Percentiles rank a stretch among this genome's conserved stretches.
phyloP scores from a whole-genome alignment of 176 grass and related monocot genomes.

The Oryza glaberrima region DNA sequence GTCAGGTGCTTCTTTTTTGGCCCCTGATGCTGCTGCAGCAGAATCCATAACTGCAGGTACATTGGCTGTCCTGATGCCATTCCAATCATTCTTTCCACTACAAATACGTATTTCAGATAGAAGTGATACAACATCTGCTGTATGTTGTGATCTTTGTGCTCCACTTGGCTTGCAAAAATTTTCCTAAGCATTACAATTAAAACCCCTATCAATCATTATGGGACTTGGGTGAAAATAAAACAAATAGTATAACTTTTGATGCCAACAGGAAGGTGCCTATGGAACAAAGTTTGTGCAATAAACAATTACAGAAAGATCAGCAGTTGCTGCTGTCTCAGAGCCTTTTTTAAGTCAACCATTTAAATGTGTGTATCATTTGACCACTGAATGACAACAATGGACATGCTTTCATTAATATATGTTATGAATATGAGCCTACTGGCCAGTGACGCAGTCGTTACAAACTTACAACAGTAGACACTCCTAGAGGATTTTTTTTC shows the following conservation, averaged over 20 bases:
- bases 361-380: background rate
- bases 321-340: constrained; percentile 11
- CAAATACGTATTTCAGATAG: constrained; percentile 98
- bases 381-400: constrained; percentile 5
- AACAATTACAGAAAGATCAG: constrained; percentile 14
- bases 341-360: constrained; percentile 1
- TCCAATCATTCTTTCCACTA: constrained; percentile 99
- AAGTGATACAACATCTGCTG: constrained; percentile 98
- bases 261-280: constrained; percentile 10
- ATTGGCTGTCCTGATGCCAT: constrained; percentile 90
- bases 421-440: background rate
- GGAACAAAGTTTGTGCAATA: constrained; percentile 15
- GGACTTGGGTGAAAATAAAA: constrained; percentile 24
- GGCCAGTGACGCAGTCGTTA: background rate
- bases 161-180: constrained; percentile 98
- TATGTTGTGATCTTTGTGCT: constrained; percentile 92
- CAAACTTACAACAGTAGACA: background rate
- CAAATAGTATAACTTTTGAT: constrained; percentile 26
- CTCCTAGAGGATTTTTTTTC: background rate
- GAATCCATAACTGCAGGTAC: constrained; percentile 96
- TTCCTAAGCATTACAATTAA: constrained; percentile 59
- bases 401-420: constrained; percentile 3
- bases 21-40: constrained; percentile 95
- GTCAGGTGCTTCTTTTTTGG: constrained; percentile 89
- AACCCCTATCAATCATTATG: constrained; percentile 28